Conservation (phyloP, 23 red algal genomes). For the Chondrus crispus region DNA sequence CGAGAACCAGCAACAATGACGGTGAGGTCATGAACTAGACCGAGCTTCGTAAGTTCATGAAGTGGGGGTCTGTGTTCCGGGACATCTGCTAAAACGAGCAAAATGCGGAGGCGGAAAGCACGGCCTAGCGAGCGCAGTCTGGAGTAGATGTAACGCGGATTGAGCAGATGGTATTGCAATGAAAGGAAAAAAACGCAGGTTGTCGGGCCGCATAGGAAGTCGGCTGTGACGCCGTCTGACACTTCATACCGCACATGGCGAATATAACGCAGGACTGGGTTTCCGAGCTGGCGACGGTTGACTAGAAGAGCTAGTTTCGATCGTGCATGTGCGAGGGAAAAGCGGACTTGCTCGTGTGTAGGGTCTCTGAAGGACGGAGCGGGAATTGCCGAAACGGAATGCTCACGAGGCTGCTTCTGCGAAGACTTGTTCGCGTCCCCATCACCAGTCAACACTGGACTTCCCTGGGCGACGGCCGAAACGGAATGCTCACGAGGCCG, state of each 20-base stretch:
- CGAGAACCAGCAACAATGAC: constrained; percentile 60
- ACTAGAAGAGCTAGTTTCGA: constrained; percentile 58
- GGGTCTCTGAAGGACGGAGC: background rate
- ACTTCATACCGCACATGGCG: constrained; percentile 54
- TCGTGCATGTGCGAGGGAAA: constrained; percentile 41
- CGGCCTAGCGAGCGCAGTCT: constrained; percentile 56
- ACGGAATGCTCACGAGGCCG: too few species aligned
- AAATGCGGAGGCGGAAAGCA: constrained; percentile 58
- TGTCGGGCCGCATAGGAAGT: constrained; percentile 68
- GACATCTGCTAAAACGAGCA: constrained; percentile 74
- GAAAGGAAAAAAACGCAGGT: constrained; percentile 85
- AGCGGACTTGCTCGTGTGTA: background rate
- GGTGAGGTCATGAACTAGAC: constrained; percentile 65
- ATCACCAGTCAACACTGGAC: too few species aligned
- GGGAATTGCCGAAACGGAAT: too few species aligned
- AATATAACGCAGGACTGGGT: constrained; percentile 64
- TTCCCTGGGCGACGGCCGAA: too few species aligned
- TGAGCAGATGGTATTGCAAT: constrained; percentile 67
- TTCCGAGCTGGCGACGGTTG: constrained; percentile 41
- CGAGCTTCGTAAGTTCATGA: constrained; percentile 64
- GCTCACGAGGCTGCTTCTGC: too few species aligned
- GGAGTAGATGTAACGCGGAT: constrained; percentile 74
- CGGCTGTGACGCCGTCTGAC: constrained; percentile 18
- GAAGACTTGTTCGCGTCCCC: too few species aligned
- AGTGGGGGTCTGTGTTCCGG: constrained; percentile 35